Percentiles rank a stretch among this genome's conserved stretches.
Evolutionary conservation across 306 rosid species (phyloP).

Genomic region (Hylodesmum podocarpum): DNA sequence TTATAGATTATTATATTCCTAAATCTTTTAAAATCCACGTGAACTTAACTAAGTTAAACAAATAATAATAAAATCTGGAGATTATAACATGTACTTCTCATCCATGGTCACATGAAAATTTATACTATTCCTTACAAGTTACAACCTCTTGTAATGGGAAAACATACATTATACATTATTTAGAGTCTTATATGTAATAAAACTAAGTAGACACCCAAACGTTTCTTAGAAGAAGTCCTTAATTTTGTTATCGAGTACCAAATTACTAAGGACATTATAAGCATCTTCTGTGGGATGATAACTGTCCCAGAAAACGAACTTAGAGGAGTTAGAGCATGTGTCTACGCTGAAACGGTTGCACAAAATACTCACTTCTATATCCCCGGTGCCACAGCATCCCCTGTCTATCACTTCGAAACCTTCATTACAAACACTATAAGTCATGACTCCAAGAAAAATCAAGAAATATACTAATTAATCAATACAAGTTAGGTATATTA

Average conservation of each 20-base stretch:
- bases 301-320: constrained; percentile 77
- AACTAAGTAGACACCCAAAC: not conserved
- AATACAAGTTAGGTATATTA: not conserved
- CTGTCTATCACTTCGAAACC: constrained; percentile 58
- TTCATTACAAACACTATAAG: not conserved
- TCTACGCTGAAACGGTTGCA: constrained; percentile 47
- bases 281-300: constrained; percentile 64
- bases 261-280: constrained; percentile 38
- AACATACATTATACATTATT: not conserved
- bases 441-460: not conserved
- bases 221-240: constrained; percentile 43
- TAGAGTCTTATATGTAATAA: not conserved
- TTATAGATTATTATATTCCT: too few relatives aligned
- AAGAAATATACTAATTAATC: not conserved
- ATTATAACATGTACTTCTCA: too few relatives aligned
- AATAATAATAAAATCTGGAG: too few relatives aligned
- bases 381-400: constrained; percentile 89
- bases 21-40: too few relatives aligned
- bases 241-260: constrained; percentile 38
- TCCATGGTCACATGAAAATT: too few relatives aligned
- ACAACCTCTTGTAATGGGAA: not conserved
- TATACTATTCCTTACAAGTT: too few relatives aligned
- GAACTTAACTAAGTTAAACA: too few relatives aligned
- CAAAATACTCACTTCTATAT: constrained; percentile 54
- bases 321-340: constrained; percentile 45